Evolutionary conservation across 805 yeast species (phyloP).

Genomic region (Wickerhamiella sergipiensis): DNA sequence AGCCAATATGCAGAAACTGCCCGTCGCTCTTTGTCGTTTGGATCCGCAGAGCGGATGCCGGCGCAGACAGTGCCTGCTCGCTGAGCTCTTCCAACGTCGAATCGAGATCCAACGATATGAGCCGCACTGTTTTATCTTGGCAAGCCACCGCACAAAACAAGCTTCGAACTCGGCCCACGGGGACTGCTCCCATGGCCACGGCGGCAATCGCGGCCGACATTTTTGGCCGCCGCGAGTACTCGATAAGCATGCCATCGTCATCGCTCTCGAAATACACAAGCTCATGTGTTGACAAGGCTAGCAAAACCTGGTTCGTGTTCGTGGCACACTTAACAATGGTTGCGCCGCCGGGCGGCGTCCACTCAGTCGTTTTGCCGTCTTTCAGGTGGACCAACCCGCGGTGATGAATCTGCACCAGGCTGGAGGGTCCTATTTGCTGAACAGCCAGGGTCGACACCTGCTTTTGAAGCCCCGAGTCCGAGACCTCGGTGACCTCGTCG

Average conservation of each 20-base stretch:
- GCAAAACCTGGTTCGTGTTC: slow-evolving; percentile 51
- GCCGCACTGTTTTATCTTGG: slow-evolving; percentile 54
- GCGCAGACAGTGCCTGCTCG: slow-evolving; percentile 52
- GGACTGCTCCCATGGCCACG: slow-evolving; percentile 35
- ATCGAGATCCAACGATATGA: slow-evolving; percentile 48
- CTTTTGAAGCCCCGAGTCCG: slow-evolving; percentile 46
- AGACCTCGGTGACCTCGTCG: slow-evolving; percentile 59
- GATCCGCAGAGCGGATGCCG: slow-evolving; percentile 28
- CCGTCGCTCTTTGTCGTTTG: slow-evolving; percentile 12
- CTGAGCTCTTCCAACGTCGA: slow-evolving; percentile 46
- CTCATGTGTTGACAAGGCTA: slow-evolving; percentile 62
- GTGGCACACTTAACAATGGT: slow-evolving; percentile 45
- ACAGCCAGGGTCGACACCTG: slow-evolving; percentile 52
- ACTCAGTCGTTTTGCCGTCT: slow-evolving; percentile 34
- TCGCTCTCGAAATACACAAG: slow-evolving; percentile 74
- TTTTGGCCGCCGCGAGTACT: slow-evolving; percentile 50
- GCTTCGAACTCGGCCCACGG: slow-evolving; percentile 34
- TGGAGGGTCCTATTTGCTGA: slow-evolving; percentile 47
- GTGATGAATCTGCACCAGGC: slow-evolving; percentile 60
- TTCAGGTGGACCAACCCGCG: slow-evolving; percentile 53
- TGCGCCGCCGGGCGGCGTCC: slow-evolving; percentile 77
- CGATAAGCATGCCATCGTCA: slow-evolving; percentile 50
- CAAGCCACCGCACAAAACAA: slow-evolving; percentile 57
- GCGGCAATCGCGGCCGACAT: slow-evolving; percentile 19
- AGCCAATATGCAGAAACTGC: slow-evolving; percentile 55